phyloP scores from a whole-genome alignment of 23 red algal species.

The Agarophyton chilense region DNA sequence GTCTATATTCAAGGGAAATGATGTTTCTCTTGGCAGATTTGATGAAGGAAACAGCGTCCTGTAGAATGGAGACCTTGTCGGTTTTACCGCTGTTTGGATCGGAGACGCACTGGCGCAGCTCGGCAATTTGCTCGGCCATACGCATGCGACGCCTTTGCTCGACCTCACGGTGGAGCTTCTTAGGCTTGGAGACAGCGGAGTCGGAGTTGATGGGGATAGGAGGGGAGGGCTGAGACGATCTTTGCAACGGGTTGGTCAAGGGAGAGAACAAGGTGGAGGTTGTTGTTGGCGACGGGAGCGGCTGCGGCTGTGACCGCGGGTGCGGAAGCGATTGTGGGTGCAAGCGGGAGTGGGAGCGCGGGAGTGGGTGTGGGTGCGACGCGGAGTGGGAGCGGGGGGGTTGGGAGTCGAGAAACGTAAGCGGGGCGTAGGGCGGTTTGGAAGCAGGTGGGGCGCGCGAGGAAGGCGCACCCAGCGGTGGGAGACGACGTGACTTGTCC shows the following conservation, averaged over 20 bases:
- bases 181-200: constrained; percentile 36
- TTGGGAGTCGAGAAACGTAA: background rate
- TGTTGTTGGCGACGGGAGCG: background rate
- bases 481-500: constrained; percentile 28
- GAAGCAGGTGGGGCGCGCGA: background rate
- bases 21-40: constrained; percentile 23
- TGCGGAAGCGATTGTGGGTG: background rate
- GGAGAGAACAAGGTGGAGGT: background rate
- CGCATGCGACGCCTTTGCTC: constrained; percentile 57
- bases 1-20: constrained; percentile 1
- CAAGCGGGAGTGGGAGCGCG: background rate
- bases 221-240: constrained; percentile 10
- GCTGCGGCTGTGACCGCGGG: background rate
- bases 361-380: background rate
- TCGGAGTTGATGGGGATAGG: constrained; percentile 26
- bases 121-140: constrained; percentile 57
- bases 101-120: constrained; percentile 52
- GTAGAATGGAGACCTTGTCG: constrained; percentile 57
- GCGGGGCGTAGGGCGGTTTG: background rate
- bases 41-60: constrained; percentile 48
- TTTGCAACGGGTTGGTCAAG: background rate
- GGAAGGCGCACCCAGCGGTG: constrained; percentile 16
- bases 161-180: constrained; percentile 64
- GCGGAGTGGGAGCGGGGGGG: background rate
- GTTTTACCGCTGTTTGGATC: constrained; percentile 52